phyloP scores from a whole-genome alignment of 1,284 basidiomycete species.

The Stygiomarasmius scandens region DNA sequence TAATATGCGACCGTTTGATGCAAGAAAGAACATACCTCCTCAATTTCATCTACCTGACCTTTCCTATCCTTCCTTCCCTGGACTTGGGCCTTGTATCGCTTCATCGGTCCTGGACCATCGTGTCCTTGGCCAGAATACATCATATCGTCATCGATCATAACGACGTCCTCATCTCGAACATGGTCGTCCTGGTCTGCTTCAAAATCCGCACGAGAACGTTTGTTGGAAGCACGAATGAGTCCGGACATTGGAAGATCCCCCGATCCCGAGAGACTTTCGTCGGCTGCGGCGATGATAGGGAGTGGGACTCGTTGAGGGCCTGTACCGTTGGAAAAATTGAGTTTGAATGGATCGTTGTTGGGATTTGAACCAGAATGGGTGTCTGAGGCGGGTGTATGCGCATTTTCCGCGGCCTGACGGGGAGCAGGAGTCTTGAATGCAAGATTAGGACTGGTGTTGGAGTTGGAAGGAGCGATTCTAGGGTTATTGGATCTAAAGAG shows the following conservation, averaged over 20 bases:
- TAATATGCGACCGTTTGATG: background rate
- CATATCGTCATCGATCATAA: background rate
- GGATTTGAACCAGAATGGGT: background rate
- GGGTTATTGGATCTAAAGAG: background rate
- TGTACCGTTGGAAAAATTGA: slow-evolving; percentile 4
- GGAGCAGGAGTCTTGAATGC: slow-evolving; percentile 12
- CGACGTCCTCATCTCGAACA: background rate
- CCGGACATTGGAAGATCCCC: background rate
- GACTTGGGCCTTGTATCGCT: slow-evolving; percentile 11
- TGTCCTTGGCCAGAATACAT: slow-evolving; percentile 1
- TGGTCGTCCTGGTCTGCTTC: slow-evolving; percentile 4
- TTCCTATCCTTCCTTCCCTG: background rate
- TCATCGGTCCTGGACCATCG: background rate
- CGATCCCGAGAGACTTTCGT: background rate
- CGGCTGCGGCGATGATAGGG: background rate
- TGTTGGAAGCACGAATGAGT: slow-evolving; percentile 9
- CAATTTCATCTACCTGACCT: slow-evolving; percentile 4
- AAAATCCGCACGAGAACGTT: slow-evolving; percentile 10
- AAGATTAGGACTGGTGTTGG: background rate
- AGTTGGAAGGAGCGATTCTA: background rate
- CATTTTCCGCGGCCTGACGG: background rate
- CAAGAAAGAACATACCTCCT: background rate
- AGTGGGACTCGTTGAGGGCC: slow-evolving; percentile 14
- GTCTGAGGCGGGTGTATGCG: slow-evolving; percentile 10
- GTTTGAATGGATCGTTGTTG: slow-evolving; percentile 1